Base-by-base conservation (phyloP, 2,329 filamentous ascomycete genomes). In the Colletotrichum melonis region DNA sequence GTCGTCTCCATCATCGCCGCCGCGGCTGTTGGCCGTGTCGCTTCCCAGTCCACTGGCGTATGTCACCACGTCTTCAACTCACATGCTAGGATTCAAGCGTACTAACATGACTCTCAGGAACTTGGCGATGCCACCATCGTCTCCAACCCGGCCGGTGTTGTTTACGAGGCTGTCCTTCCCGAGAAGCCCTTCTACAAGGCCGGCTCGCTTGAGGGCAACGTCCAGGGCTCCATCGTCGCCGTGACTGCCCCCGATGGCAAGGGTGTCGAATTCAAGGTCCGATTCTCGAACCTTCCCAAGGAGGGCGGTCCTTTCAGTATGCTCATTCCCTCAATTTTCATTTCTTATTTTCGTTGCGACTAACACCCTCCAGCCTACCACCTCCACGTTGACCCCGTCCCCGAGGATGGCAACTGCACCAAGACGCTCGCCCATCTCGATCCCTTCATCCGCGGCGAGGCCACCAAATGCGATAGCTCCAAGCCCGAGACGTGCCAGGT, bases 361-460 rank as follows among this genome's bases (percentile, higher is more conserved):
- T 76, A 70, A 72, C 69, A 56, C 67, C 77, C 71, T 78, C 68
- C 63, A 93, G 92, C 86, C 72, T 95, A 95, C 84, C 93, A 95
- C 80, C 85, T 96, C 76, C 94, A 96, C 82, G 88, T 87, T 64
- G 78, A 85, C 22, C 90, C 91, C 9, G 91, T 95, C 12, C 89
- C 91, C 5, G 81, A 80, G 28, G 83, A 91, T 75, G 93, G 93
- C 76, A 94, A 95, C 87, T 96, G 94, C 86, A 92, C 89, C 63
- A 81, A 82, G 5, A 92, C 94, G 1, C 85, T 89, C 4, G 89
- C 85, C 2, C 94, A 96, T 78, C 88, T 95, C 14, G 93, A 95
- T 78, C 93, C 94, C 22, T 94, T 88, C 80, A 80, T 86, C 63
- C 91, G 92, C 63, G 90, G 90, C 75, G 90, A 94, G 78, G 82